Evolutionary conservation across 2,329 filamentous ascomycete species (phyloP), one percentile per base, ranked within the genome.

Genomic region (Sporothrix phasma): DNA sequence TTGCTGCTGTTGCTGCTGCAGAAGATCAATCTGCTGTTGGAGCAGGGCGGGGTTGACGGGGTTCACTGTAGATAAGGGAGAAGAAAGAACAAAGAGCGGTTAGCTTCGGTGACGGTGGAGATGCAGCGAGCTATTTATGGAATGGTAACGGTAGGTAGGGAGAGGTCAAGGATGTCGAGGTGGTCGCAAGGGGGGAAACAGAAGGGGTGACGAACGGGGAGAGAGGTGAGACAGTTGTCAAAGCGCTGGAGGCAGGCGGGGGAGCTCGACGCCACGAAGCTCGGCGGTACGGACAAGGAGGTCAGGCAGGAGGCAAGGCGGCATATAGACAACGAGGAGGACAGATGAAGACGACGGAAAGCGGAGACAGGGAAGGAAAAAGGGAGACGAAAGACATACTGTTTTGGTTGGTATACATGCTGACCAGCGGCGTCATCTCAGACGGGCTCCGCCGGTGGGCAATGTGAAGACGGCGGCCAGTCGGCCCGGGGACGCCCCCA

Each of bases 1-100:
- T 75, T 97, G 92, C 77, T 97, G 92, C 76, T 97, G 94, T 76
- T 97, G 94, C 76, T 96, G 92, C 80, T 97, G 93, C 73, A 97
- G 83, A 74, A 95, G 84, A 78, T 97, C 93, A 73, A 97, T 97
- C 79, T 97, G 93, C 80, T 97, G 93, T 79, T 96, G 92, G 75
- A 97, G 92, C 74, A 91, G 91, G 74, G 96, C 85, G 84, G 97
- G 92, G 81, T 97, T 91, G 74, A 96, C 85, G 84, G 97, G 92
- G 81, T 97, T 93, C 90, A 97, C 92, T 96, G 71, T 58, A 67
- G 63, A 65, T 67, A 65, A 62, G 51, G 56, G n/a, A 66, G 26
- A 46, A 29, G 62, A 46, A 62, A 17, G n/a, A 63, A 13, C 15
- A 37, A 37, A 60, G 61, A 64, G 64, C 61, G 68, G 69, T 66